Percentiles rank a stretch among this genome's conserved stretches.
Conservation (phyloP, 805 yeast species). For the Lipomyces anomalus region DNA sequence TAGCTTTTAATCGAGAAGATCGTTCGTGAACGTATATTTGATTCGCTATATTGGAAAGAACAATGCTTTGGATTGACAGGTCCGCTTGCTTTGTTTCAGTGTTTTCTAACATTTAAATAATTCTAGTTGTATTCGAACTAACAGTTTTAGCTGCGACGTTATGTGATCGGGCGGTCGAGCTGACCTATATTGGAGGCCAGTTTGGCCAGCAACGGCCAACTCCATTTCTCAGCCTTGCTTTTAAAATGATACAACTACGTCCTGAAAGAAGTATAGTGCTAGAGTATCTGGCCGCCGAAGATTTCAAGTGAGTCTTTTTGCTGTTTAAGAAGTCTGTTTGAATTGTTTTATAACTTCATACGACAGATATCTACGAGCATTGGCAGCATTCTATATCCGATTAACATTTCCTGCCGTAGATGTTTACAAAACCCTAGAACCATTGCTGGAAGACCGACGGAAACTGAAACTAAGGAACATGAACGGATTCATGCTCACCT, state of each 20-base stretch:
- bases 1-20: conserved; percentile 48
- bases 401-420: conserved; percentile 42
- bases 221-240: conserved; percentile 68
- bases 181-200: conserved; percentile 54
- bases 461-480: conserved; percentile 51
- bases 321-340: background rate
- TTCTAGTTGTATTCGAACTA: background rate
- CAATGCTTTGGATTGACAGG: conserved; percentile 46
- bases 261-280: conserved; percentile 56
- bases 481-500: conserved; percentile 39
- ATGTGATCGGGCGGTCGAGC: conserved; percentile 43
- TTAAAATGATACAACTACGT: conserved; percentile 69
- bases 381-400: conserved; percentile 57
- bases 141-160: conserved; percentile 38
- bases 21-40: conserved; percentile 50
- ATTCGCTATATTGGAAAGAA: conserved; percentile 53
- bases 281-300: conserved; percentile 52
- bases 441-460: conserved; percentile 57
- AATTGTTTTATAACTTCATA: background rate
- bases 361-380: conserved; percentile 50
- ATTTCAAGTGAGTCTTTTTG: conserved; percentile 51
- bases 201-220: conserved; percentile 55
- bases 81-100: conserved; percentile 1
- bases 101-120: background rate
- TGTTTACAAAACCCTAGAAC: conserved; percentile 50